Evolutionary conservation across 257 asterid genomes (phyloP), one percentile per base, ranked within the genome.

Genomic region (Solanum pimpinellifolium): DNA sequence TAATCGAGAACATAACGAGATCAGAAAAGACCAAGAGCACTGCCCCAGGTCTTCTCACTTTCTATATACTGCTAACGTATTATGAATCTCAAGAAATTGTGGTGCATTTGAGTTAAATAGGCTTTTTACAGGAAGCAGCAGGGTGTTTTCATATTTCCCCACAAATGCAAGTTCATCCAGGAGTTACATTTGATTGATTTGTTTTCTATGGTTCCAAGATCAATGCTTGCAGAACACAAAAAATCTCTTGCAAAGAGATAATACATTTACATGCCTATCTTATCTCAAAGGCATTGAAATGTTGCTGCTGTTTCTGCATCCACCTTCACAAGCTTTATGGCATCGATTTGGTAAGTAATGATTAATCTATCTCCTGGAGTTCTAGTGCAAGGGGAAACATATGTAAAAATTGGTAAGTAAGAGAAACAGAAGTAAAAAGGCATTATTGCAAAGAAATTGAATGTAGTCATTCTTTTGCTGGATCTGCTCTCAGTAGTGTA

Each of bases 281-380:
- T 97, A 85, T 85, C 94, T 89, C 92, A 89, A 90, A 90, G 97
- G 90, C 98, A 94, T 89, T 94, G 87, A 80, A 92, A 91, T 90
- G 98, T 95, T 74, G 87, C 92, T 93, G 97, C 96, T 89, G 94
- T 95, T 91, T 93, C 95, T 59, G 97, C 97, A 75, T 95, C 98
- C 89, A 96, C 95, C 74, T 97, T 86, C 99, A 95, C 93, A 97
- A 93, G 92, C 96, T 97, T 82, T 94, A 93, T 85, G 98, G 98
- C 52, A 88, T 91, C 88, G 94, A 94, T 90, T 93, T 97, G 94
- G 98, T 97, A 91, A 90, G 92, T 72, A 62, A 62, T 83, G 46
- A 69, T 35, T 73, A 69, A 39, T 62, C 75, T 35, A 49, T 70
- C 66, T 78, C 29, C n/a, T 70, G 56, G 33, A 35, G 25, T 76